Percentiles rank a stretch among this genome's conserved stretches.
Evolutionary conservation across 2,329 filamentous ascomycete genomes (phyloP).

Genomic region (Sclerotinia subarctica): DNA sequence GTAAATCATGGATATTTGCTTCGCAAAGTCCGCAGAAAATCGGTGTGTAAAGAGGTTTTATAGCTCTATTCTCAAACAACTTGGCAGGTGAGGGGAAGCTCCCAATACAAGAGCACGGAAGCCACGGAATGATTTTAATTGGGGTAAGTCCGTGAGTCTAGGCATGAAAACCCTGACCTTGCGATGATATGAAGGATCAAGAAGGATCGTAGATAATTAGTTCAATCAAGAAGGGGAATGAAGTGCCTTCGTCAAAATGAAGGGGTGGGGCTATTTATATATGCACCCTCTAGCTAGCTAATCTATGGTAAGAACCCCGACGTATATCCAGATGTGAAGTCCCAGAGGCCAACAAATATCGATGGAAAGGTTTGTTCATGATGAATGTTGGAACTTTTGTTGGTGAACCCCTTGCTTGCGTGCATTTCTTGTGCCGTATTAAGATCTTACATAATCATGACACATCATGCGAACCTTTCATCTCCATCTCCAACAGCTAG

Average conservation of each 20-base stretch:
- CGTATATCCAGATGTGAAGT: too few relatives aligned
- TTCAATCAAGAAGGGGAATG: too few relatives aligned
- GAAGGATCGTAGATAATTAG: too few relatives aligned
- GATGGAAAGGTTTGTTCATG: too few relatives aligned
- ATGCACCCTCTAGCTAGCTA: too few relatives aligned
- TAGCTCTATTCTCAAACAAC: background rate
- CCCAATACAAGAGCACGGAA: background rate
- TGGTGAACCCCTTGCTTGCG: background rate
- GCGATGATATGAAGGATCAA: background rate
- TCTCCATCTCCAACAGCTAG: background rate
- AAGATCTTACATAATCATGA: conserved; percentile 4
- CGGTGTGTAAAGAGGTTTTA: background rate
- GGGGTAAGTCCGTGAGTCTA: background rate
- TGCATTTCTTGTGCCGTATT: background rate
- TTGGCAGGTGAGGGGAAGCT: background rate
- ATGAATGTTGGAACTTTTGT: background rate
- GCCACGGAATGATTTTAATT: background rate
- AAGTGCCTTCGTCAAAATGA: too few relatives aligned
- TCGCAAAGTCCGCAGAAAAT: background rate
- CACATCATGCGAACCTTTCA: background rate
- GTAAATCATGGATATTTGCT: background rate
- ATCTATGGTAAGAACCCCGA: too few relatives aligned
- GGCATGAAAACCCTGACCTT: background rate
- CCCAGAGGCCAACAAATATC: background rate
- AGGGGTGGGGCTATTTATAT: too few relatives aligned